These are phyloP conservation scores for Coemansia sp. DNA, from an alignment of 192 early-diverging fungal genomes.

Conservation along the genomic window DNA sequence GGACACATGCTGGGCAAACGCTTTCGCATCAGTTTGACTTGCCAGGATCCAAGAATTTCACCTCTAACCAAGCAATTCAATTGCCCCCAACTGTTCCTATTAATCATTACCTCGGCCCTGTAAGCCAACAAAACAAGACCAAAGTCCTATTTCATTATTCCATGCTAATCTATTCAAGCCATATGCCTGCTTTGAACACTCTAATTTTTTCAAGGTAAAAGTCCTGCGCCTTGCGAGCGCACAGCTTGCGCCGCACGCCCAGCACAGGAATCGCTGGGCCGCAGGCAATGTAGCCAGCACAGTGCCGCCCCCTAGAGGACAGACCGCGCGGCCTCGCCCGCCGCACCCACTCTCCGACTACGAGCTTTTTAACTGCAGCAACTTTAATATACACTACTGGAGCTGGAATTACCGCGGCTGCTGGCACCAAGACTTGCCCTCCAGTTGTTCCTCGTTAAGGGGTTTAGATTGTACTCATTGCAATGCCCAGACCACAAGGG, in stretches of 20 bases:
- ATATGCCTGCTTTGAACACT: slow-evolving; percentile 62
- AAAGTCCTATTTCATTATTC: slow-evolving; percentile 67
- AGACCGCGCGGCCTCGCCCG: slow-evolving; percentile 23
- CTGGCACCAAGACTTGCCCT: slow-evolving; percentile 57
- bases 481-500: too few species aligned
- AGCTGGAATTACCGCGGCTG: slow-evolving; percentile 57
- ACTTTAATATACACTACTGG: slow-evolving; percentile 61
- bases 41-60: slow-evolving; percentile 85
- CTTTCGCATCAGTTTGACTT: slow-evolving; percentile 80
- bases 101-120: slow-evolving; percentile 69
- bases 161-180: slow-evolving; percentile 66
- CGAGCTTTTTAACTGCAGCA: slow-evolving; percentile 62
- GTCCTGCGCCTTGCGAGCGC: slow-evolving; percentile 34
- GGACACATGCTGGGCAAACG: slow-evolving; percentile 72
- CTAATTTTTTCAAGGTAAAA: slow-evolving; percentile 67
- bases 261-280: slow-evolving; percentile 32
- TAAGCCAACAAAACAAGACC: slow-evolving; percentile 68
- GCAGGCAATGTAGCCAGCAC: slow-evolving; percentile 11
- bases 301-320: slow-evolving; percentile 28
- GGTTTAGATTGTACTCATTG: slow-evolving; percentile 50
- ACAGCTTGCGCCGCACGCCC: background rate
- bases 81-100: slow-evolving; percentile 80
- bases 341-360: slow-evolving; percentile 52
- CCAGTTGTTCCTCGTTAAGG: slow-evolving; percentile 55
- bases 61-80: slow-evolving; percentile 78